phyloP scores from a whole-genome alignment of 305 asterid species.

The Fraxinus albicans region DNA sequence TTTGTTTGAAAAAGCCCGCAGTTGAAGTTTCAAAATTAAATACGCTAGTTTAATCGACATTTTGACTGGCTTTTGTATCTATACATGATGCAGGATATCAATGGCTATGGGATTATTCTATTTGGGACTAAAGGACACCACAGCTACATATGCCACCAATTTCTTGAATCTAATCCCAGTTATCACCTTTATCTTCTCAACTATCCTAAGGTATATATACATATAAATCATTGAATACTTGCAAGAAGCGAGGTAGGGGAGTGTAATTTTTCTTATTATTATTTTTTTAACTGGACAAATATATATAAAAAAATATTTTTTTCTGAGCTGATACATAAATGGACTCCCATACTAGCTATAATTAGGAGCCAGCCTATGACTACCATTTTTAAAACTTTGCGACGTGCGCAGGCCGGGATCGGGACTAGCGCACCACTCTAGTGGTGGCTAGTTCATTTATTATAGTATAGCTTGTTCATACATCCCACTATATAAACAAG shows the following conservation, averaged over 20 bases:
- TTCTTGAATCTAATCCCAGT: constrained; percentile 57
- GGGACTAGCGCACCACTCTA: too few relatives aligned
- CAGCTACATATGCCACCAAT: constrained; percentile 72
- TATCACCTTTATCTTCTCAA: constrained; percentile 49
- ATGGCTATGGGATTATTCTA: constrained; percentile 65
- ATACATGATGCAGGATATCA: constrained; percentile 41
- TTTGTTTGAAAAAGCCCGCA: neutral
- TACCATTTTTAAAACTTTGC: too few relatives aligned
- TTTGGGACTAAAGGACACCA: constrained; percentile 57
- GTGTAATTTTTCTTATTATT: too few relatives aligned
- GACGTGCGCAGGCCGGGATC: too few relatives aligned
- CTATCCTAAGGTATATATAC: constrained; percentile 41
- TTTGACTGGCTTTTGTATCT: neutral
- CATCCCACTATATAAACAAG: too few relatives aligned
- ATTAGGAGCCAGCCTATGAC: neutral
- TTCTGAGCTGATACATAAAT: neutral
- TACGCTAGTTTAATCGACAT: too few relatives aligned
- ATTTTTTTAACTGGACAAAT: neutral
- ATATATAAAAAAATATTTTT: too few relatives aligned
- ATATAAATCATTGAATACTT: neutral
- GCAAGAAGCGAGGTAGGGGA: neutral
- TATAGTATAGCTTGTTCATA: too few relatives aligned
- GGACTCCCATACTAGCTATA: neutral
- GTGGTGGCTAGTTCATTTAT: too few relatives aligned
- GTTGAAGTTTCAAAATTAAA: too few relatives aligned